These are phyloP conservation scores for Cercospora sojina DNA, from an alignment of 2,329 filamentous ascomycete species.

Conservation along the genomic window DNA sequence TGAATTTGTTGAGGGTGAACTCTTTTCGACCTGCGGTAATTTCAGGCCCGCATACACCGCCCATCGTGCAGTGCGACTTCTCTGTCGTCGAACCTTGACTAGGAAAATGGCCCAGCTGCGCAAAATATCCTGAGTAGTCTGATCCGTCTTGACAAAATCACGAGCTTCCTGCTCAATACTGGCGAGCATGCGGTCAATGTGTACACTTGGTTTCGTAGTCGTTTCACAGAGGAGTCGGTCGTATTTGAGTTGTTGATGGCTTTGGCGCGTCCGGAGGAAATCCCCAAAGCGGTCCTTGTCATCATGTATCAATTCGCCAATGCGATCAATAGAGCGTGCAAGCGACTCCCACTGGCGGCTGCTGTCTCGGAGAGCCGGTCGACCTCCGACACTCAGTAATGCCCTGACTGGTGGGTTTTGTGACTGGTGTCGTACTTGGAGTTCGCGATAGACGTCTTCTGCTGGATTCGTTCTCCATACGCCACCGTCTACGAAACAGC, in stretches of 20 bases:
- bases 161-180: not conserved
- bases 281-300: not conserved
- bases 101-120: not conserved
- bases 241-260: not conserved
- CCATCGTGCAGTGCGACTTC: not conserved
- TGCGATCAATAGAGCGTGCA: not conserved
- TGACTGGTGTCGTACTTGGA: not conserved
- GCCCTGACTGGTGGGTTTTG: not conserved
- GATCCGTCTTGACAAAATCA: not conserved
- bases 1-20: too few relatives aligned
- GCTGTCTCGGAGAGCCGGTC: not conserved
- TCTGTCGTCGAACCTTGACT: not conserved
- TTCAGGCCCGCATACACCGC: not conserved
- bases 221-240: not conserved
- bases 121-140: not conserved
- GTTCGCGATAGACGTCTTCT: not conserved
- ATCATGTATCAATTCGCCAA: not conserved
- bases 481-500: not conserved
- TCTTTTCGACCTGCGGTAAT: not conserved
- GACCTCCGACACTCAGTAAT: not conserved
- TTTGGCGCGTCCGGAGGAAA: not conserved
- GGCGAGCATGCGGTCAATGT: not conserved
- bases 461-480: not conserved
- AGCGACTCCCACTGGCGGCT: not conserved
- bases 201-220: not conserved